Conservation (phyloP, 495 filamentous ascomycete genomes). For the Aspergillus affinis region DNA sequence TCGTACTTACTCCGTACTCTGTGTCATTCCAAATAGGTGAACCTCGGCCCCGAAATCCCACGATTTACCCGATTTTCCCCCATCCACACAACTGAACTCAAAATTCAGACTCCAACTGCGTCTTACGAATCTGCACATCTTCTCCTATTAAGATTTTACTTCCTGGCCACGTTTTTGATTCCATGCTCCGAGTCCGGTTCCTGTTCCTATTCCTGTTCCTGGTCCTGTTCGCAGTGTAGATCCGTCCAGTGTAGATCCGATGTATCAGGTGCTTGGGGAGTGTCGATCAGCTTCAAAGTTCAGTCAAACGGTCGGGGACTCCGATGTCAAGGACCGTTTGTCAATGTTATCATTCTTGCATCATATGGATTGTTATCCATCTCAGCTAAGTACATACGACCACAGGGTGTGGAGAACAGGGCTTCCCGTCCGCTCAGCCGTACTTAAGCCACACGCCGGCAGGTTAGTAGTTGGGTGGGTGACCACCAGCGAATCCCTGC, state of each 20-base stretch:
- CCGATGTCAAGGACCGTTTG: too few relatives aligned
- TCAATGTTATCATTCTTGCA: too few relatives aligned
- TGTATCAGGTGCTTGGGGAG: background rate
- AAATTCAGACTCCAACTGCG: background rate
- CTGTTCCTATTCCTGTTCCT: background rate
- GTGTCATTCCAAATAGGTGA: background rate
- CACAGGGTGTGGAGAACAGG: too few relatives aligned
- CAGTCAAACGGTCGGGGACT: background rate
- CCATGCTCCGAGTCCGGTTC: background rate
- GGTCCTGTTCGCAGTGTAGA: background rate
- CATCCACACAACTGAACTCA: background rate
- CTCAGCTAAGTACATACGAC: too few relatives aligned
- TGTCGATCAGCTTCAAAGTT: background rate
- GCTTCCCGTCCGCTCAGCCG: too few relatives aligned
- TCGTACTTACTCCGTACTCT: too few relatives aligned
- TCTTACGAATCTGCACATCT: background rate
- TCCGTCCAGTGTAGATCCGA: background rate
- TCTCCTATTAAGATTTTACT: background rate
- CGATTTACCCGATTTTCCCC: background rate
- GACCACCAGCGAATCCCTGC: too few relatives aligned
- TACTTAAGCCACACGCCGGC: too few relatives aligned
- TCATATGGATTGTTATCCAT: too few relatives aligned
- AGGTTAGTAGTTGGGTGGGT: too few relatives aligned
- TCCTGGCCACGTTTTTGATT: background rate
- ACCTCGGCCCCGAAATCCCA: background rate